Evolutionary conservation across 1,139 yeast genomes (phyloP), one percentile per base, ranked within the genome.

Genomic region (Sugiyamaella neomexicana): DNA sequence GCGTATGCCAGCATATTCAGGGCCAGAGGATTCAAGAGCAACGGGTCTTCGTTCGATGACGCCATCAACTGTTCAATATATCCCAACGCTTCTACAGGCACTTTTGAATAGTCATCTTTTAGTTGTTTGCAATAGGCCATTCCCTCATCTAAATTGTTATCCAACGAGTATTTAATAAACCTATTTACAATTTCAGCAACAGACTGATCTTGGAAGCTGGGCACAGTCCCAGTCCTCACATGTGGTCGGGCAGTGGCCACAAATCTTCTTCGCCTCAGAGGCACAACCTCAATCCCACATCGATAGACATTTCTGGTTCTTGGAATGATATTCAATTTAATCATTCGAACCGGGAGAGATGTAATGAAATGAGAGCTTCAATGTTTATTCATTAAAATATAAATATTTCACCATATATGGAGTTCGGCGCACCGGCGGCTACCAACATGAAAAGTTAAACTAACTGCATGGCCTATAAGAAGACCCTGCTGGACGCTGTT

Each of bases 1-100:
- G 48, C 48, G 17, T 29, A 46, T 13, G n/a, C 25, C 17, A 52
- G 41, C 16, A 52, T 42, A 1, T 36, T 40, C 8, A 46, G 41
- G 3, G 41, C 32, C 25, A 52, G 23, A 1, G 52, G 48, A 36
- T 25, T 27, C 9, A 23, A 13, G 10, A 46, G 10, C n/a, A 41
- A 16, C n/a, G 25, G 32, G 5, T 44, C 41, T 12, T 23, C 43
- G 20, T 12, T 23, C 9, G 17, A 20, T 12, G 38, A 34, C 15
- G 6, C 40, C 20, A 45, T 8, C 29, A 45, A 7, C 13, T 20
- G 32, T 12, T 45, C 36, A n/a, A 45, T 36, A 23, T 36, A 36
- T 13, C 34, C 39, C 25, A 45, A 23, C 2, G 32, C 49, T 8
- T 45, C 49, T 36, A 45, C n/a, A 12, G 49, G 49, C n/a, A 45